Evolutionary conservation across 108 stramenopile genomes (phyloP).

Genomic region (Nitzschia sp.): DNA sequence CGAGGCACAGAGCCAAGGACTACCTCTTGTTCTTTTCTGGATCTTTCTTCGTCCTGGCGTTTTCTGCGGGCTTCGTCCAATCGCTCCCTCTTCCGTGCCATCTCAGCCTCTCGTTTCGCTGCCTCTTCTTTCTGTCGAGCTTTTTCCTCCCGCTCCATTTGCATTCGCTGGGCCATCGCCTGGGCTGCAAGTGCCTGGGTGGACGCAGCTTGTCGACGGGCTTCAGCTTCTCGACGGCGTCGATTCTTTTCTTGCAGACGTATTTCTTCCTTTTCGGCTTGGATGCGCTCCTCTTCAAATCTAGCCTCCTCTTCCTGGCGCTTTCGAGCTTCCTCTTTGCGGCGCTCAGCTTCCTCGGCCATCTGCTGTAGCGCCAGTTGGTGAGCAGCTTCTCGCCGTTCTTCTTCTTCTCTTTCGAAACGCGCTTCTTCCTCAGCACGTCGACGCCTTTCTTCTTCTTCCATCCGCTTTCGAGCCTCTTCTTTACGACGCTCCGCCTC

Average conservation of each 20-base stretch:
- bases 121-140: neutral
- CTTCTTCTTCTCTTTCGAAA: neutral
- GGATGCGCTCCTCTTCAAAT: neutral
- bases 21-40: neutral
- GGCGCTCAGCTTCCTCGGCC: constrained; percentile 1
- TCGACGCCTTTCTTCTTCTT: neutral
- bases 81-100: neutral
- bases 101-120: neutral
- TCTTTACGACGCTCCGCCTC: neutral
- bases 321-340: neutral
- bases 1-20: neutral
- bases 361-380: neutral
- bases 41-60: neutral
- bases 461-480: neutral
- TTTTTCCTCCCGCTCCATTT: neutral
- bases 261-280: neutral
- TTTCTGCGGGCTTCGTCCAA: neutral
- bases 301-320: constrained; percentile 3
- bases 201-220: neutral
- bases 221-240: neutral
- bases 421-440: neutral
- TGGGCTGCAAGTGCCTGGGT: neutral
- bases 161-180: neutral
- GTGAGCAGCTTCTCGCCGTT: neutral
- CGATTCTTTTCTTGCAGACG: neutral